These are phyloP conservation scores for Helenozyma baotianmanensis DNA, from an alignment of 805 yeast species.

Conservation along the genomic window DNA sequence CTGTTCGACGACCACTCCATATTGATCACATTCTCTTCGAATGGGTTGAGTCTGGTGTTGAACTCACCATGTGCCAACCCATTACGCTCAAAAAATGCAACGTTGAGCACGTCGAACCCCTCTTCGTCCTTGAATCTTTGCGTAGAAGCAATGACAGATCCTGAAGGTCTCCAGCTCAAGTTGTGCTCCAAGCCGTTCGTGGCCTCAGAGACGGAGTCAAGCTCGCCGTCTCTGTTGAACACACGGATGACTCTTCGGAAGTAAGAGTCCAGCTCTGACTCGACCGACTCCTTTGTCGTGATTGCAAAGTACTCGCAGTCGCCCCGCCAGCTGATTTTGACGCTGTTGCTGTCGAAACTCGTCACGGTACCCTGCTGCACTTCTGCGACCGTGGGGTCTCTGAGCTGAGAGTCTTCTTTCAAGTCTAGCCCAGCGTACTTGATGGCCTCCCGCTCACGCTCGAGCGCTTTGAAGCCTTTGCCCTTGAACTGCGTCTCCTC, in stretches of 20 bases:
- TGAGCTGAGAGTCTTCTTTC: constrained; percentile 49
- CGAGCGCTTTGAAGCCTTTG: constrained; percentile 77
- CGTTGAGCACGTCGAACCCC: constrained; percentile 42
- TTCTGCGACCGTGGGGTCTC: constrained; percentile 85
- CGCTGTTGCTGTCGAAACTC: constrained; percentile 44
- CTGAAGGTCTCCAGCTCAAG: constrained; percentile 88
- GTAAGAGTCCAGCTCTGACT: constrained; percentile 32
- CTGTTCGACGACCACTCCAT: constrained; percentile 80
- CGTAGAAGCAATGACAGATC: constrained; percentile 77
- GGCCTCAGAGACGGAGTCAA: constrained; percentile 85
- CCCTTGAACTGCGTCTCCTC: constrained; percentile 96
- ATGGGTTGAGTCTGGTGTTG: constrained; percentile 55
- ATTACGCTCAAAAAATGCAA: constrained; percentile 86
- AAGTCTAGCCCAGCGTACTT: constrained; percentile 65
- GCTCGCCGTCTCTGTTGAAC: constrained; percentile 69
- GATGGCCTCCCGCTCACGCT: constrained; percentile 52
- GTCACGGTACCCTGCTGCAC: constrained; percentile 67
- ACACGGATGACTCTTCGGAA: constrained; percentile 78
- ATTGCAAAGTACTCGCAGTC: constrained; percentile 83
- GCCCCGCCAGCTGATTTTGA: constrained; percentile 85
- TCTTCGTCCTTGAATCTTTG: constrained; percentile 59
- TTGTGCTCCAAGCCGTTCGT: constrained; percentile 73
- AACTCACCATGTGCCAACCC: constrained; percentile 91
- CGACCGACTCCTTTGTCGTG: constrained; percentile 53
- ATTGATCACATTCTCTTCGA: constrained; percentile 39